Evolutionary conservation across 2,329 filamentous ascomycete species (phyloP), one percentile per base, ranked within the genome.

Genomic region (Malbranchea zuffiana): DNA sequence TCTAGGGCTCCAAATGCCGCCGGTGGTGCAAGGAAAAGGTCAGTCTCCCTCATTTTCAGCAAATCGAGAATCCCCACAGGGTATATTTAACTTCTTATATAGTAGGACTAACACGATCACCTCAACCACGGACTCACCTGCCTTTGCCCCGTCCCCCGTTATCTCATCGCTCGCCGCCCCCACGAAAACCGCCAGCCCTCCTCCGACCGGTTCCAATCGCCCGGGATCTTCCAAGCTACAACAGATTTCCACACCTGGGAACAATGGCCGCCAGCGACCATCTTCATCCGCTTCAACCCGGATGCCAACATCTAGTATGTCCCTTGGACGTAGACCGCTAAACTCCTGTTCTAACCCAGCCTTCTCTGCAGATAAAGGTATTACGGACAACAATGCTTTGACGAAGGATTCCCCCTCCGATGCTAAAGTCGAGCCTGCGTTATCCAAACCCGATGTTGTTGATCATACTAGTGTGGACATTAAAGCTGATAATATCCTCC

Each of bases 101-200:
- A 39, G 31, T 50, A 63, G 64, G 51, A 66, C 63, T 50, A 61
- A 66, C 47, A 63, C 68, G 44, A 60, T 58, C 47, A 67, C 56
- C 48, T 57, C 64, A 44, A 63, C 66, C 17, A 71, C 68, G 41
- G 72, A 77, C 50, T 82, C 83, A 1, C 77, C 82, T 12, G 78
- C 78, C 2, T 66, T 80, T 45, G 73, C 76, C n/a, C 80, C 84
- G 1, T 88, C 86, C 1, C 83, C 84, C 12, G 70, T 86, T 31
- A 67, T 82, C 32, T 72, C 75, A 32, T 72, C 71, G n/a, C 74
- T 84, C 25, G 32, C 33, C 41, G 59, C 62, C 39, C 48, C 60
- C 26, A 71, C 75, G 17, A 82, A 85, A 47, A 65, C 68, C 61
- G 46, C 60, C 56, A 82, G 79, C 26, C 80, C 81, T 18, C 74